phyloP scores from a whole-genome alignment of 2,329 filamentous ascomycete genomes.

The Capronia americana region DNA sequence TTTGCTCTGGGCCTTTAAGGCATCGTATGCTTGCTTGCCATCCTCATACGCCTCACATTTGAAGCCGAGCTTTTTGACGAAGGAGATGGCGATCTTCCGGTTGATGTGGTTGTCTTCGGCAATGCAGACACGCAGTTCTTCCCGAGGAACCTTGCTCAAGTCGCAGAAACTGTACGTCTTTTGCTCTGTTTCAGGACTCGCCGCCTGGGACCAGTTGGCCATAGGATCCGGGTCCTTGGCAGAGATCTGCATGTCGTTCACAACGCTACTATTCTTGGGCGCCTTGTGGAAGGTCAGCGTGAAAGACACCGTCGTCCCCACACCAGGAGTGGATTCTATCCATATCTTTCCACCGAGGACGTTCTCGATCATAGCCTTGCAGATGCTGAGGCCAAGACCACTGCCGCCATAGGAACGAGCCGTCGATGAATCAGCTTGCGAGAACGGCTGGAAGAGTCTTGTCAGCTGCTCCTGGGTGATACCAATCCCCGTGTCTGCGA shows the following conservation, averaged over 20 bases:
- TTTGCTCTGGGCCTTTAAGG: slow-evolving; percentile 41
- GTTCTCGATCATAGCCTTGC: slow-evolving; percentile 66
- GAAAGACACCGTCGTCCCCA: slow-evolving; percentile 69
- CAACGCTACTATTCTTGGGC: slow-evolving; percentile 61
- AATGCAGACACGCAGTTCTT: slow-evolving; percentile 85
- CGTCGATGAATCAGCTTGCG: slow-evolving; percentile 67
- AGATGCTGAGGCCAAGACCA: slow-evolving; percentile 68
- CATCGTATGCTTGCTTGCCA: slow-evolving; percentile 62
- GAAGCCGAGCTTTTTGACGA: slow-evolving; percentile 71
- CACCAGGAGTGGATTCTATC: slow-evolving; percentile 60
- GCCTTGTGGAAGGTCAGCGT: slow-evolving; percentile 86
- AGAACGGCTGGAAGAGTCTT: slow-evolving; percentile 63
- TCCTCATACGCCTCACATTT: slow-evolving; percentile 89
- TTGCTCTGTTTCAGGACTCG: slow-evolving; percentile 51
- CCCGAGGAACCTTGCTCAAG: slow-evolving; percentile 74
- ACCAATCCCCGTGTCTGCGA: slow-evolving; percentile 70
- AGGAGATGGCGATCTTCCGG: slow-evolving; percentile 52
- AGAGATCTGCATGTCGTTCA: slow-evolving; percentile 55
- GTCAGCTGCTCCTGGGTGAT: slow-evolving; percentile 70
- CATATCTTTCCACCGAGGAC: slow-evolving; percentile 66
- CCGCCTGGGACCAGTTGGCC: slow-evolving; percentile 60
- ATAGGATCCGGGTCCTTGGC: slow-evolving; percentile 60
- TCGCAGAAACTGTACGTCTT: slow-evolving; percentile 63
- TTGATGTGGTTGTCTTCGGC: slow-evolving; percentile 74
- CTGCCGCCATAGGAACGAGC: slow-evolving; percentile 68